Percentiles rank a stretch among this genome's conserved stretches.
These are phyloP conservation scores for Pseudogymnoascus sp. DNA, from an alignment of 2,329 filamentous ascomycete species.

Conservation along the genomic window DNA sequence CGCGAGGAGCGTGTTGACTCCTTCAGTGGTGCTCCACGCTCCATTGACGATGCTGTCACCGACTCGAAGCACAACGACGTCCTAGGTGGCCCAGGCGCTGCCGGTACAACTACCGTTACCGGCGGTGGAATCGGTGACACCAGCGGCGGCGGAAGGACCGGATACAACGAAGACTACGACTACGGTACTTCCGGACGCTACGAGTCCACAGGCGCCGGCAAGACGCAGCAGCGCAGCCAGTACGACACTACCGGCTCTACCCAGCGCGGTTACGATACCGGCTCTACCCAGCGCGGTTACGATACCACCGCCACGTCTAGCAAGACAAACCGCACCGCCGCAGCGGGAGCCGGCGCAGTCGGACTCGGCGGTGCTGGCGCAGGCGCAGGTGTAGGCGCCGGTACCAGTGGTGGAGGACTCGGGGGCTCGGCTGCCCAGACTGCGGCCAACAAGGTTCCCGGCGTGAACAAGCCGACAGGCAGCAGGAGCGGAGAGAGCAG, in stretches of 20 bases:
- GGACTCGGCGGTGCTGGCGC: neutral
- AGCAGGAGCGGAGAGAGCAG: neutral
- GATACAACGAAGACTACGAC: neutral
- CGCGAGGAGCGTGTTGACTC: constrained; percentile 47
- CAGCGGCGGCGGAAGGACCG: neutral
- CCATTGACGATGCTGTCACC: constrained; percentile 30
- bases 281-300: neutral
- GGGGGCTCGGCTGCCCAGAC: neutral
- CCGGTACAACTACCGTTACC: constrained; percentile 4
- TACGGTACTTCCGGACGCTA: neutral
- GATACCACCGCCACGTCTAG: neutral
- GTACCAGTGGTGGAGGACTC: constrained; percentile 12
- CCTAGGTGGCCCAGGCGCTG: constrained; percentile 12
- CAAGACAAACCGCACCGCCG: neutral
- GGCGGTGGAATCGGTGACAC: constrained; percentile 1
- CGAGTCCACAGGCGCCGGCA: constrained; percentile 15
- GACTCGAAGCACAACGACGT: constrained; percentile 17
- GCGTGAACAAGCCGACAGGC: neutral
- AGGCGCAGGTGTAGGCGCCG: constrained; percentile 1
- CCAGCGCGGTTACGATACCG: constrained; percentile 1
- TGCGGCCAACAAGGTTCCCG: neutral
- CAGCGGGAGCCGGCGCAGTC: neutral
- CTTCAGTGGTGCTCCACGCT: constrained; percentile 53
- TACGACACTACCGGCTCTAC: neutral
- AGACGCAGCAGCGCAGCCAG: constrained; percentile 8